Percentiles rank a stretch among this genome's conserved stretches.
Conservation (phyloP, 768 basidiomycete species). For the Pisolithus tinctorius region DNA sequence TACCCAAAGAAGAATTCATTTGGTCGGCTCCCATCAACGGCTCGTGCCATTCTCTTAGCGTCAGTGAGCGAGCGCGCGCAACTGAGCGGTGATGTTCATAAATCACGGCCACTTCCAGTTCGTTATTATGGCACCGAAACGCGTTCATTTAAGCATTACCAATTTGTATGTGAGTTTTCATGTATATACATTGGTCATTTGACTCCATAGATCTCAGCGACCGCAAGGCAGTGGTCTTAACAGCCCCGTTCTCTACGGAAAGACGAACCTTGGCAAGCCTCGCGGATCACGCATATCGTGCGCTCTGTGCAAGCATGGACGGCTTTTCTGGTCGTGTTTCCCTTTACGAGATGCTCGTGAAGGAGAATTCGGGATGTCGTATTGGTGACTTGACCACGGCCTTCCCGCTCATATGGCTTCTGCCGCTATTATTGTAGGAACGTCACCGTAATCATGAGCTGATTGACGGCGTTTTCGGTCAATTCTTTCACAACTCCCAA, state of each 20-base stretch:
- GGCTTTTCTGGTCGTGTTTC: no score
- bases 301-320: neutral
- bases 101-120: neutral
- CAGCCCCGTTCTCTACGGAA: neutral
- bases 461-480: neutral
- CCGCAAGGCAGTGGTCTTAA: neutral
- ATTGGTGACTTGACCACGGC: neutral
- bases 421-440: neutral
- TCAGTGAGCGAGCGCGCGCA: neutral
- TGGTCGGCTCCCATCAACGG: neutral
- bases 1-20: constrained; percentile 9
- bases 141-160: neutral
- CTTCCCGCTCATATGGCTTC: neutral
- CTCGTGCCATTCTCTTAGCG: constrained; percentile 2
- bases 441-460: neutral
- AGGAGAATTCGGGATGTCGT: neutral
- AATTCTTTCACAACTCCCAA: neutral
- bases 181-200: neutral
- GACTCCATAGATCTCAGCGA: no score
- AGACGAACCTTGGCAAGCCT: neutral
- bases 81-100: neutral
- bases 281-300: neutral
- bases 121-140: neutral
- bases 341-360: neutral
- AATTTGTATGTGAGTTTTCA: neutral